Conservation (phyloP, 2,329 filamentous ascomycete genomes). For the Paraphoma sp. region DNA sequence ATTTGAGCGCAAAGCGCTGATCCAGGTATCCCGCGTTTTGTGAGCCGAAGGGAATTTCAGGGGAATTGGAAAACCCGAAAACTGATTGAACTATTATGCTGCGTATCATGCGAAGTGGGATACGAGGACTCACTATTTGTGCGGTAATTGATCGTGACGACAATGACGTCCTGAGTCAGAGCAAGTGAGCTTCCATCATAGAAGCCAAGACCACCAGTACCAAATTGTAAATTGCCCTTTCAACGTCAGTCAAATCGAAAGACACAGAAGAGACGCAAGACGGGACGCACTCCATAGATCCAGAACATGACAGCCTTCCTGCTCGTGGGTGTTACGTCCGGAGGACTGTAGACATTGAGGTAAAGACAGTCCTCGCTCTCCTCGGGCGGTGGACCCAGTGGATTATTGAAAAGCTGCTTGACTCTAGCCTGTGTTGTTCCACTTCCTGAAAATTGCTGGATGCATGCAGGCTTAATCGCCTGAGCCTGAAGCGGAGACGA, state of each 20-base stretch:
- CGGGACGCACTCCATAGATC: slow-evolving; percentile 1
- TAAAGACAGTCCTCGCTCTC: slow-evolving; percentile 49
- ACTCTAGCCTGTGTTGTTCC: slow-evolving; percentile 18
- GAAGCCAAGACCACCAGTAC: slow-evolving; percentile 15
- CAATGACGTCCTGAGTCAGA: slow-evolving; percentile 26
- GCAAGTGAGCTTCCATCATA: slow-evolving; percentile 35
- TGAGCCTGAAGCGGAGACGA: slow-evolving; percentile 14
- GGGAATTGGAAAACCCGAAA: slow-evolving; percentile 27
- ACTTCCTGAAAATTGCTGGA: slow-evolving; percentile 17
- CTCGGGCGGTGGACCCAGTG: slow-evolving; percentile 8
- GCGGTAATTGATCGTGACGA: slow-evolving; percentile 34
- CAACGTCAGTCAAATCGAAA: slow-evolving; percentile 11
- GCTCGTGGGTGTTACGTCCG: slow-evolving; percentile 6
- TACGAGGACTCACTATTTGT: slow-evolving; percentile 20
- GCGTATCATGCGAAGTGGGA: background rate
- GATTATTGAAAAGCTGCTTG: slow-evolving; percentile 18
- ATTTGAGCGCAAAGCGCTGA: background rate
- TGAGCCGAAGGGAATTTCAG: slow-evolving; percentile 17
- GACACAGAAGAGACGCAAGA: background rate
- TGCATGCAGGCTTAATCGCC: slow-evolving; percentile 17
- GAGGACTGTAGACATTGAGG: slow-evolving; percentile 45
- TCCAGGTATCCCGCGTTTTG: slow-evolving; percentile 40
- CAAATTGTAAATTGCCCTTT: slow-evolving; percentile 27
- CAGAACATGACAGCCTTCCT: slow-evolving; percentile 23
- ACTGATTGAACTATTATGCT: slow-evolving; percentile 1